Percentiles rank a stretch among this genome's conserved stretches.
These are phyloP conservation scores for Grosmannia serpens DNA, from an alignment of 2,329 filamentous ascomycete species.

Conservation along the genomic window DNA sequence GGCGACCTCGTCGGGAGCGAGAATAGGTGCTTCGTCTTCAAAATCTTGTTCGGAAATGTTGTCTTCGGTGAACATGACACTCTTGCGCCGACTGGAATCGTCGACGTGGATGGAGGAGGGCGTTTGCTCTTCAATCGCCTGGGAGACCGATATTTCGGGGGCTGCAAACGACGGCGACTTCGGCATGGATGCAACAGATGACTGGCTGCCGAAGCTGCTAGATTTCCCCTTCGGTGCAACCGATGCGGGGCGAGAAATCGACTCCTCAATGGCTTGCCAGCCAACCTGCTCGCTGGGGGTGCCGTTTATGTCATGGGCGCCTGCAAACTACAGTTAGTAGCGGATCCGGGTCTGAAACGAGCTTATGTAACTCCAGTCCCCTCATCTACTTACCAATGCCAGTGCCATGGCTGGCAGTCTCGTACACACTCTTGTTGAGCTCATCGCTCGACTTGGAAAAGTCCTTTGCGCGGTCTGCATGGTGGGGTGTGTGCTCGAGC, in stretches of 20 bases:
- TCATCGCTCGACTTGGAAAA: slow-evolving; percentile 84
- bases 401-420: slow-evolving; percentile 46
- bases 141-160: slow-evolving; percentile 19
- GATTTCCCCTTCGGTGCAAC: slow-evolving; percentile 7
- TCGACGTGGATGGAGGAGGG: slow-evolving; percentile 63
- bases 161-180: slow-evolving; percentile 15
- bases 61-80: slow-evolving; percentile 31
- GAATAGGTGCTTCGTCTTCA: slow-evolving; percentile 62
- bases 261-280: slow-evolving; percentile 78
- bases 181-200: slow-evolving; percentile 17
- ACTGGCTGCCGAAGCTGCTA: slow-evolving; percentile 10
- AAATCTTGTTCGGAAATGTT: slow-evolving; percentile 33
- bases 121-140: slow-evolving; percentile 23
- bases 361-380: not conserved
- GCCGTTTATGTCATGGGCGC: slow-evolving; percentile 49
- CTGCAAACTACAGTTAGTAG: slow-evolving; percentile 28
- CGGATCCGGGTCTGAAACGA: not conserved
- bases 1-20: slow-evolving; percentile 77
- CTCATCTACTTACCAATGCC: slow-evolving; percentile 33
- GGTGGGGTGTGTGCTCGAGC: slow-evolving; percentile 54
- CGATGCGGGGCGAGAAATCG: slow-evolving; percentile 46
- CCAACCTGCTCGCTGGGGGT: slow-evolving; percentile 88
- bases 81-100: slow-evolving; percentile 40
- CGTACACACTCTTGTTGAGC: slow-evolving; percentile 77
- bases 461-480: slow-evolving; percentile 49